Evolutionary conservation across 306 rosid species (phyloP), one percentile per base, ranked within the genome.

Genomic region (Rosa chinensis): DNA sequence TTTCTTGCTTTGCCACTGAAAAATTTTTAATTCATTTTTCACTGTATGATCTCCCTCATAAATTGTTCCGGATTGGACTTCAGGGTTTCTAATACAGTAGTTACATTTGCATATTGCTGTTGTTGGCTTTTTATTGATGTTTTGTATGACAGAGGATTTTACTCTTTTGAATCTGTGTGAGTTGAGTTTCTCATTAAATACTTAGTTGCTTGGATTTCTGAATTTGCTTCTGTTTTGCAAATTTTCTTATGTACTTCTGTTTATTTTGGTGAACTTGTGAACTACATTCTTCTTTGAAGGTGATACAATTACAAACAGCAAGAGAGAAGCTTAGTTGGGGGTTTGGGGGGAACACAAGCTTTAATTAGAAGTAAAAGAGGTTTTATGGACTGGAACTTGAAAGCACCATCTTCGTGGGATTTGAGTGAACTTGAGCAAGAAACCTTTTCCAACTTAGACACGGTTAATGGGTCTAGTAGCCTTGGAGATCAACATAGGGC

Each of bases 301-400:
- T 77, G 86, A 67, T 56, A 20, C 67, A 53, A 71, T 63, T 35
- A 20, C 49, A 63, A 64, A 20, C 21, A 48, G 32, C 77, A 55
- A 67, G 45, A 82, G 76, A 70, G 74, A 71, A 75, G 79, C 82
- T 64, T 77, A 61, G 74, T 35, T 58, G 88, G 53, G 73, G 62
- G 18, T 3, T 11, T 74, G 70, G 28, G 52, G 56, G 55, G 55
- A 11, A 45, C n/a, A 43, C 21, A 58, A 70, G 14, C 23, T 74
- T 32, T 43, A 16, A n/a, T 66, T 66, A 59, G 70, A 82, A 71
- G 83, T 77, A 63, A 61, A 79, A 73, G 56, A 39, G 50, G 80
- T 78, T 80, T 73, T 82, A 92, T 95, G 99, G 99, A 95, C 72
- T 93, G 99, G 99, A 91, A 93, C 81, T 78, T 87, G 87, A 95